phyloP scores from a whole-genome alignment of 129 eudicot species.

The Logfia minima region DNA sequence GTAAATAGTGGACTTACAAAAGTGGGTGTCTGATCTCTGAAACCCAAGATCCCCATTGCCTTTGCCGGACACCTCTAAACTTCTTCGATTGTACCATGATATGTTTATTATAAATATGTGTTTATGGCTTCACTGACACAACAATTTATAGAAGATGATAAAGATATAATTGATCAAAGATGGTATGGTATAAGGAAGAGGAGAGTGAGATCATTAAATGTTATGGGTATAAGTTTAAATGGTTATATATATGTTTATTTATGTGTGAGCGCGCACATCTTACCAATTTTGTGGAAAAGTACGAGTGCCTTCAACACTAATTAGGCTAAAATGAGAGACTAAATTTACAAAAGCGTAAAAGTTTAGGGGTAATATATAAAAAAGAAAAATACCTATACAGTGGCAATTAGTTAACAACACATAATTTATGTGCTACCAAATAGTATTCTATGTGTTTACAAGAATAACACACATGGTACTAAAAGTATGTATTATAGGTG shows the following conservation, averaged over 20 bases:
- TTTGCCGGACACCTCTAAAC: slow-evolving; percentile 84
- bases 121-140: slow-evolving; percentile 25
- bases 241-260: not conserved
- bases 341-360: too few relatives aligned
- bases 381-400: too few relatives aligned
- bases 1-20: slow-evolving; percentile 33
- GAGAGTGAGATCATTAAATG: slow-evolving; percentile 10
- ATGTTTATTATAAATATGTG: not conserved
- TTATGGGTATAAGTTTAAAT: not conserved
- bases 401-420: too few relatives aligned
- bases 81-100: slow-evolving; percentile 59
- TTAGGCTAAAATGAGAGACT: too few relatives aligned
- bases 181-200: slow-evolving; percentile 9
- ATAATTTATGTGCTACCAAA: too few relatives aligned
- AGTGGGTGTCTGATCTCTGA: slow-evolving; percentile 77
- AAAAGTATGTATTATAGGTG: too few relatives aligned
- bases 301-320: too few relatives aligned
- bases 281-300: too few relatives aligned
- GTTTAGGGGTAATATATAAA: too few relatives aligned
- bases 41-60: slow-evolving; percentile 88
- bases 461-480: too few relatives aligned
- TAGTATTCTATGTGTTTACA: too few relatives aligned
- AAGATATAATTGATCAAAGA: not conserved
- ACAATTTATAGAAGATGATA: slow-evolving; percentile 21
- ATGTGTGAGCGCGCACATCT: too few relatives aligned